A percentile compares a stretch with the other conserved stretches of the same genome.
phyloP scores from a whole-genome alignment of 2,329 filamentous ascomycete genomes.

The Phyllosticta citriasiana region DNA sequence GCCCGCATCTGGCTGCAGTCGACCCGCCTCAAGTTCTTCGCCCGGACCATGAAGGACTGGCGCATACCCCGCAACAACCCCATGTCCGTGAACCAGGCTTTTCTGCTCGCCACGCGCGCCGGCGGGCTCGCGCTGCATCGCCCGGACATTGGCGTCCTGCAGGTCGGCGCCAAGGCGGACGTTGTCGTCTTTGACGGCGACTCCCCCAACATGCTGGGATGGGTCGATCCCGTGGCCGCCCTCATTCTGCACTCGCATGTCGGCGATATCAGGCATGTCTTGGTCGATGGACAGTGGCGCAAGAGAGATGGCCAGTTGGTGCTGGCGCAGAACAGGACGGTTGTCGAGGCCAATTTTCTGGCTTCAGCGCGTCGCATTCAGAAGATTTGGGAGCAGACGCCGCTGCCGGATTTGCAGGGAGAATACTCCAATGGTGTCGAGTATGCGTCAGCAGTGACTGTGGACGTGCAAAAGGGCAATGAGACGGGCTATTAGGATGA shows the following conservation, averaged over 20 bases:
- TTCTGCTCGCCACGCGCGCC: conserved; percentile 44
- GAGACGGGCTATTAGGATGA: conserved; percentile 10
- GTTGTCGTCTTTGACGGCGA: conserved; percentile 43
- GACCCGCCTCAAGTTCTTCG: conserved; percentile 31
- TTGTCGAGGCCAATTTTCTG: conserved; percentile 16
- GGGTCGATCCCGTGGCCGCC: conserved; percentile 46
- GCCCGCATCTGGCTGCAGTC: conserved; percentile 46
- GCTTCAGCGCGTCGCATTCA: conserved; percentile 17
- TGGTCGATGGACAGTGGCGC: conserved; percentile 40
- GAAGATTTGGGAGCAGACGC: conserved; percentile 12
- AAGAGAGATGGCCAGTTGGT: conserved; percentile 37
- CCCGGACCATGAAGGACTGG: conserved; percentile 31
- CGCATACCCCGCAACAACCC: conserved; percentile 39
- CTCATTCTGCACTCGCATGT: conserved; percentile 46
- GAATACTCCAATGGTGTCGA: conserved; percentile 2
- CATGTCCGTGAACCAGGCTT: conserved; percentile 46
- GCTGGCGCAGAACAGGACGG: conserved; percentile 12
- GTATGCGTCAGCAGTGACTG: not conserved
- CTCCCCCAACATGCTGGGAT: conserved; percentile 42
- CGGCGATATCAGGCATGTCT: conserved; percentile 42
- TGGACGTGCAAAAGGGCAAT: conserved; percentile 8
- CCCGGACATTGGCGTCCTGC: conserved; percentile 42
- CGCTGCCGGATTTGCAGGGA: conserved; percentile 7
- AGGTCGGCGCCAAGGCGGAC: conserved; percentile 44
- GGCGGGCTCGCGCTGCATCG: conserved; percentile 44